phyloP scores from a whole-genome alignment of 2,329 filamentous ascomycete genomes.

The Aspergillus sp. region DNA sequence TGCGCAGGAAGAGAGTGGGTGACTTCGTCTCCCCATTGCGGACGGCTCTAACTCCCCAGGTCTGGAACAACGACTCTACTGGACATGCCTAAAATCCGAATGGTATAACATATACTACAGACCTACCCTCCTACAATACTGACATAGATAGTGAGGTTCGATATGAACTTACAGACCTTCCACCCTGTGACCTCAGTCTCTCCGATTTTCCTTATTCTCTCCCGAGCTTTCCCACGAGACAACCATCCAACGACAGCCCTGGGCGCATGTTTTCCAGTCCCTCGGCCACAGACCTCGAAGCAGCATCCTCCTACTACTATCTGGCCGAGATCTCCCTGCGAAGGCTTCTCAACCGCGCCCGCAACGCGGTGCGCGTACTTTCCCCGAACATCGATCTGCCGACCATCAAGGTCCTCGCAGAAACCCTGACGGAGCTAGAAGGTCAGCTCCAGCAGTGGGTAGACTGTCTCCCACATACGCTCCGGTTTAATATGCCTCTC shows the following conservation, averaged over 20 bases:
- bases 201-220: slow-evolving; percentile 24
- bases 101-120: slow-evolving; percentile 11
- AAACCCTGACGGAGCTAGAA: slow-evolving; percentile 19
- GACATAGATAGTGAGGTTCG: slow-evolving; percentile 21
- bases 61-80: slow-evolving; percentile 24
- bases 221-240: slow-evolving; percentile 19
- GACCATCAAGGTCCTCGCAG: slow-evolving; percentile 13
- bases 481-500: slow-evolving; percentile 23
- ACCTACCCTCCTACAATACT: slow-evolving; percentile 1
- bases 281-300: slow-evolving; percentile 16
- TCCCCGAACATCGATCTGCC: slow-evolving; percentile 15
- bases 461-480: slow-evolving; percentile 20
- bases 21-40: not conserved
- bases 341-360: slow-evolving; percentile 32
- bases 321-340: slow-evolving; percentile 25
- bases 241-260: slow-evolving; percentile 8
- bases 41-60: slow-evolving; percentile 13
- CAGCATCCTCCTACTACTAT: slow-evolving; percentile 23
- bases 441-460: slow-evolving; percentile 24
- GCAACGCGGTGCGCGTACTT: slow-evolving; percentile 20
- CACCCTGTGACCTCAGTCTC: slow-evolving; percentile 22
- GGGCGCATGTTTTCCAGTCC: slow-evolving; percentile 9
- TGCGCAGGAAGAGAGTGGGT: slow-evolving; percentile 23
- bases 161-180: slow-evolving; percentile 23
- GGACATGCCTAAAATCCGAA: slow-evolving; percentile 26